Conservation (phyloP, 2,329 filamentous ascomycete genomes). For the Plectosphaerella plurivora region DNA sequence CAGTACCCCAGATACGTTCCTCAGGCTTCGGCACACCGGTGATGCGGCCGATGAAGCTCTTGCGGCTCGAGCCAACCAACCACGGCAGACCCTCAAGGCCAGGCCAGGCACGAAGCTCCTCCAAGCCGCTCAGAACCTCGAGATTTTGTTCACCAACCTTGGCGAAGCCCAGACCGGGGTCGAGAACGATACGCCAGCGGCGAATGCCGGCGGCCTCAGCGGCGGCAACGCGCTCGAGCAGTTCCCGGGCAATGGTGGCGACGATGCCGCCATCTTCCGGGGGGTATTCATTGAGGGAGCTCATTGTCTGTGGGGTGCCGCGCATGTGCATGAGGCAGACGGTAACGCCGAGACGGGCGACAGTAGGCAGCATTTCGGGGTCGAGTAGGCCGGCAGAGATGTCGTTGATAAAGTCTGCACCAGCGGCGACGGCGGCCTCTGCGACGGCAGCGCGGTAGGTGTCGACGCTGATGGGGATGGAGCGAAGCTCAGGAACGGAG, state of each 20-base stretch:
- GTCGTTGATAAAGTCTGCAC: constrained; percentile 93
- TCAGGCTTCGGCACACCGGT: constrained; percentile 69
- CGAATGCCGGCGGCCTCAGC: constrained; percentile 79
- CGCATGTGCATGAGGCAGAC: constrained; percentile 92
- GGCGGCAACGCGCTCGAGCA: constrained; percentile 63
- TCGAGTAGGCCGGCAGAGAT: constrained; percentile 81
- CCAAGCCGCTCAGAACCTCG: constrained; percentile 65
- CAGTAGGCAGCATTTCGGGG: constrained; percentile 73
- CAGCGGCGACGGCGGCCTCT: constrained; percentile 66
- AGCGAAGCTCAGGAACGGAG: constrained; percentile 53
- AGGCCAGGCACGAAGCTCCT: constrained; percentile 59
- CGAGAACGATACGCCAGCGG: constrained; percentile 90
- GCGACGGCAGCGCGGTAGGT: constrained; percentile 88
- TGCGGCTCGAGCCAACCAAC: constrained; percentile 85
- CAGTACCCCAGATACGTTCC: constrained; percentile 79
- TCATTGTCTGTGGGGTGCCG: constrained; percentile 81
- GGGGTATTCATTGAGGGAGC: constrained; percentile 61
- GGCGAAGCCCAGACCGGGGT: constrained; percentile 92
- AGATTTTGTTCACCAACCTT: constrained; percentile 81
- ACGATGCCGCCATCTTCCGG: constrained; percentile 51
- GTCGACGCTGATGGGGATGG: constrained; percentile 80
- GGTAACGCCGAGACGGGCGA: constrained; percentile 72
- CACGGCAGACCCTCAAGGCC: constrained; percentile 72
- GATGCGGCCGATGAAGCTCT: constrained; percentile 79
- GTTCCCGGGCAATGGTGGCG: constrained; percentile 60